These are phyloP conservation scores for Abrus precatorius DNA, from an alignment of 306 rosid genomes.

Conservation along the genomic window DNA sequence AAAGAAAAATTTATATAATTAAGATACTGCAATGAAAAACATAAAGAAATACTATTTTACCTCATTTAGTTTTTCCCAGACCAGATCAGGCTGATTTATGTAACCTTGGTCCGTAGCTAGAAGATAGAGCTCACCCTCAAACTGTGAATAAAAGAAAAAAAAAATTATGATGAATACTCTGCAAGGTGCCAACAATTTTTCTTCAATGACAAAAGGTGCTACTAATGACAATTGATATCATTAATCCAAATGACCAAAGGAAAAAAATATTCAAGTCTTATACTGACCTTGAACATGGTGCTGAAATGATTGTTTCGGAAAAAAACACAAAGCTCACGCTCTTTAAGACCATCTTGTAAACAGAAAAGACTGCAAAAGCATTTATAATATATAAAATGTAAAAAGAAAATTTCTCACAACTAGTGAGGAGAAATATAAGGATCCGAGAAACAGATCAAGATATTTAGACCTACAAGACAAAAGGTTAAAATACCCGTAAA, in stretches of 20 bases:
- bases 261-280: slow-evolving; percentile 39
- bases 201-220: slow-evolving; percentile 12
- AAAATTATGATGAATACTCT: slow-evolving; percentile 27
- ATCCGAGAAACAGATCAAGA: slow-evolving; percentile 38
- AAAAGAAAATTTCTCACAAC: slow-evolving; percentile 13
- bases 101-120: slow-evolving; percentile 99
- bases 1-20: neutral
- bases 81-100: slow-evolving; percentile 95
- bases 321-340: slow-evolving; percentile 93
- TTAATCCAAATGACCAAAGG: slow-evolving; percentile 34
- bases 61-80: slow-evolving; percentile 99
- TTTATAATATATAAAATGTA: slow-evolving; percentile 32
- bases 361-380: slow-evolving; percentile 83
- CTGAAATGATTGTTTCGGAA: slow-evolving; percentile 99
- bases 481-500: slow-evolving; percentile 71
- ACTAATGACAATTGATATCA: slow-evolving; percentile 33
- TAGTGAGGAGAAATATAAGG: slow-evolving; percentile 31
- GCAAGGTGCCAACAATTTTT: slow-evolving; percentile 20
- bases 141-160: slow-evolving; percentile 56
- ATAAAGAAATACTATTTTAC: slow-evolving; percentile 54
- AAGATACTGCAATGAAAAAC: slow-evolving; percentile 14
- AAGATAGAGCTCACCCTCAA: slow-evolving; percentile 86
- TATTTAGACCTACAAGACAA: slow-evolving; percentile 24
- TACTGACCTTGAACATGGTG: slow-evolving; percentile 98
- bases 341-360: slow-evolving; percentile 96